Conservation (phyloP, 2,329 filamentous ascomycete species). For the Diaporthe ampelina region DNA sequence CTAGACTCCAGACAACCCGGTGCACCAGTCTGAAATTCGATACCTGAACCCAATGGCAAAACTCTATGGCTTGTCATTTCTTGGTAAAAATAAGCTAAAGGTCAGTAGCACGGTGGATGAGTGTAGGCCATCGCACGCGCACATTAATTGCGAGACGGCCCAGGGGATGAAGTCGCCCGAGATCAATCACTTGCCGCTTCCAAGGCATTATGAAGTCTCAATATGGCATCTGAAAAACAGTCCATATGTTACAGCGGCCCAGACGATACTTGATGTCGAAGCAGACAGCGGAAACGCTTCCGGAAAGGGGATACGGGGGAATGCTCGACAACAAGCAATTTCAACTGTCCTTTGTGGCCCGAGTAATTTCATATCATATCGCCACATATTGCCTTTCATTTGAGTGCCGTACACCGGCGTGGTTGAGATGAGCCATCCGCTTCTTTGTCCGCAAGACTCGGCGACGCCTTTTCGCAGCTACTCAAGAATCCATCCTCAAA, state of each 20-base stretch:
- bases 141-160: not conserved
- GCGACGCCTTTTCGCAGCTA: not conserved
- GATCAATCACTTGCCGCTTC: not conserved
- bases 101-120: not conserved
- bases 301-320: conserved; percentile 3
- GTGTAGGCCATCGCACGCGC: not conserved
- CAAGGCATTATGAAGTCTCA: not conserved
- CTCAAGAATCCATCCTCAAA: not conserved
- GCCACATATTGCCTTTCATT: conserved; percentile 10
- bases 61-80: not conserved
- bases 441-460: conserved; percentile 13
- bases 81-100: too few relatives aligned
- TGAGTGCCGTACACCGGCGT: not conserved
- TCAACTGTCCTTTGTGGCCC: conserved; percentile 16
- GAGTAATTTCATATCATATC: not conserved
- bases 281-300: not conserved
- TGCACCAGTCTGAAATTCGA: not conserved
- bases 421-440: conserved; percentile 1
- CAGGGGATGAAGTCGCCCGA: too few relatives aligned
- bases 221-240: not conserved
- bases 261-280: not conserved
- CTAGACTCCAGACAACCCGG: too few relatives aligned
- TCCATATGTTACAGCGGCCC: not conserved
- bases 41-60: not conserved
- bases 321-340: not conserved